Conservation (phyloP, 106 monocot genomes). For the Ottelia alismoides region DNA sequence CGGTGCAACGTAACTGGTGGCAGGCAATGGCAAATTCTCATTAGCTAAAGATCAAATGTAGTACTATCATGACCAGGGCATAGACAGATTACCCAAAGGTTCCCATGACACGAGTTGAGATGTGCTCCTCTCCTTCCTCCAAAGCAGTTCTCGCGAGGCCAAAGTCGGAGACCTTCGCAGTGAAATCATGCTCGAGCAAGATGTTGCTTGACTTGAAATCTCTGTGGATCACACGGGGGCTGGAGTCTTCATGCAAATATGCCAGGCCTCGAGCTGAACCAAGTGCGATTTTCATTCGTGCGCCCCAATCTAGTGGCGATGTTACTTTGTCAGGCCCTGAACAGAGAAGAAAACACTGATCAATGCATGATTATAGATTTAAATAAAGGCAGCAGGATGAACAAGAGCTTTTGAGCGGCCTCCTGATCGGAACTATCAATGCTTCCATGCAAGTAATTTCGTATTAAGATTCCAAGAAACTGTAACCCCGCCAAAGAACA, state of each 20-base stretch:
- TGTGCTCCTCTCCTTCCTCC: conserved; percentile 70
- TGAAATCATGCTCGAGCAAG: conserved; percentile 68
- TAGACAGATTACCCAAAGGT: conserved; percentile 67
- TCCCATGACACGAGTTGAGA: conserved; percentile 95
- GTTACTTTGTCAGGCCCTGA: conserved; percentile 50
- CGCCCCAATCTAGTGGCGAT: conserved; percentile 60
- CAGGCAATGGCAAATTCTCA: neutral
- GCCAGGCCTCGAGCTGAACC: conserved; percentile 89
- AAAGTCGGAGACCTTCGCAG: conserved; percentile 92
- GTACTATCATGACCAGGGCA: neutral
- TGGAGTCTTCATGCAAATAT: conserved; percentile 95
- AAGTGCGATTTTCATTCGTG: conserved; percentile 66
- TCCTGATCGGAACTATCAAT: too few relatives aligned
- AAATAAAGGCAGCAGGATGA: too few relatives aligned
- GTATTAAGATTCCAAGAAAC: too few relatives aligned
- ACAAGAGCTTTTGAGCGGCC: too few relatives aligned
- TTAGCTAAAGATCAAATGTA: neutral
- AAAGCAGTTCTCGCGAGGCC: conserved; percentile 76
- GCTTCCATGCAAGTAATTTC: too few relatives aligned
- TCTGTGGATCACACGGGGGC: conserved; percentile 84
- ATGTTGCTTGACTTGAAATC: conserved; percentile 99
- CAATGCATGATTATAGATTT: too few relatives aligned
- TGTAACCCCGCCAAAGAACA: too few relatives aligned
- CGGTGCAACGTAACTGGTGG: conserved; percentile 80
- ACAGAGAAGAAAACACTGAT: too few relatives aligned